These are phyloP conservation scores for Hypoxylon sp. DNA, from an alignment of 2,329 filamentous ascomycete species.

Conservation along the genomic window DNA sequence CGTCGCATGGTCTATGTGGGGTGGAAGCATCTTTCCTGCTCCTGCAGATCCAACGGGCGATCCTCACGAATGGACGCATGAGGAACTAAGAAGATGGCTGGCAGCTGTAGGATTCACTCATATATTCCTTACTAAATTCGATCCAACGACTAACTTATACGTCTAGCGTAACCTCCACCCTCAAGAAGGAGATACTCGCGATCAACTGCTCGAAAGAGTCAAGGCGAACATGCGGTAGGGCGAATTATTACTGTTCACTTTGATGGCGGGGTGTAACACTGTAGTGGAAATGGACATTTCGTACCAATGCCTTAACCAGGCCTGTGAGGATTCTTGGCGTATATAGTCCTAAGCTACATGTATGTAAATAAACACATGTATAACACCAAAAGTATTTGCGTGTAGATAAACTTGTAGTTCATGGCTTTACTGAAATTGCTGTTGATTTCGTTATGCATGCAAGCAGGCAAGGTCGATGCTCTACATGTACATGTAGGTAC, in stretches of 20 bases:
- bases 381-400: background rate
- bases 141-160: slow-evolving; percentile 21
- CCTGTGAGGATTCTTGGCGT: background rate
- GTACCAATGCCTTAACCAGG: background rate
- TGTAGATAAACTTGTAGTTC: background rate
- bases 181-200: slow-evolving; percentile 69
- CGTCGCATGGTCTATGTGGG: slow-evolving; percentile 88
- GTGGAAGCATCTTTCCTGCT: slow-evolving; percentile 84
- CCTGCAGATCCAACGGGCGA: slow-evolving; percentile 83
- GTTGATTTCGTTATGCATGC: too few species aligned
- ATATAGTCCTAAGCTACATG: background rate
- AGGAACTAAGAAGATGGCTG: slow-evolving; percentile 87
- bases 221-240: slow-evolving; percentile 72
- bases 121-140: background rate
- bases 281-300: background rate
- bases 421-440: background rate
- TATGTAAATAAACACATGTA: background rate
- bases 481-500: background rate
- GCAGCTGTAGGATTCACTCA: slow-evolving; percentile 73
- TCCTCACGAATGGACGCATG: slow-evolving; percentile 78
- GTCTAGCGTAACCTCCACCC: slow-evolving; percentile 75
- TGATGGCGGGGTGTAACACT: background rate
- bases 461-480: too few species aligned
- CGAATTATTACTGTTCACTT: background rate
- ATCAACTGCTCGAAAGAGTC: slow-evolving; percentile 77